A percentile compares a stretch with the other conserved stretches of the same genome.
Evolutionary conservation across 768 basidiomycete species (phyloP).

Genomic region (Dioszegia crocea): DNA sequence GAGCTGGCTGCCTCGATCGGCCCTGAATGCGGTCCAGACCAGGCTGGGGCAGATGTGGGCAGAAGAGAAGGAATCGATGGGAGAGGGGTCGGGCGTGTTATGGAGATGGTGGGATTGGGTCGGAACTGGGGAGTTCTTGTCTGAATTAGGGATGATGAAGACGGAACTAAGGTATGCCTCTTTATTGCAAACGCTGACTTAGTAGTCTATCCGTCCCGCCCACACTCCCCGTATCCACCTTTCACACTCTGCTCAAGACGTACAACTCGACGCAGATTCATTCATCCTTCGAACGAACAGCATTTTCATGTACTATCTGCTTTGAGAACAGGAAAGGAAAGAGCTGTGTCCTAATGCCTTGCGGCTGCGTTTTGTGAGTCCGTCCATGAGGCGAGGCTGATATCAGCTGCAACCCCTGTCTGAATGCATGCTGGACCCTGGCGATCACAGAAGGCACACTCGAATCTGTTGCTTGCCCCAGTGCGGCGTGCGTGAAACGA

Average conservation of each 20-base stretch:
- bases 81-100: constrained; percentile 33
- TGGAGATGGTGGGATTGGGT: constrained; percentile 49
- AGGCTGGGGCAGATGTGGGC: constrained; percentile 27
- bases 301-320: constrained; percentile 74
- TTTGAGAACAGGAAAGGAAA: constrained; percentile 68
- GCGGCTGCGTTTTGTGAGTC: constrained; percentile 66
- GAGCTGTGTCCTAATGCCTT: constrained; percentile 65
- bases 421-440: constrained; percentile 75
- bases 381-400: background rate
- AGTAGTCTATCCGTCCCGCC: constrained; percentile 28
- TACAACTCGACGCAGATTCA: constrained; percentile 33
- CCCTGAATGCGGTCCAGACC: constrained; percentile 9
- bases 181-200: too few relatives aligned
- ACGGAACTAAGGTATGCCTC: constrained; percentile 18
- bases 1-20: constrained; percentile 23
- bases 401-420: constrained; percentile 63
- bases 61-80: constrained; percentile 23
- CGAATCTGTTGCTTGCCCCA: constrained; percentile 71
- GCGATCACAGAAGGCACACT: constrained; percentile 77
- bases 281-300: constrained; percentile 58
- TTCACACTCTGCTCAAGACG: constrained; percentile 30
- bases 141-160: constrained; percentile 20
- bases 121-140: constrained; percentile 34
- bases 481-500: constrained; percentile 70
- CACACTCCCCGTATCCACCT: constrained; percentile 21